A percentile compares a stretch with the other conserved stretches of the same genome.
Conservation (phyloP, 192 early-diverging fungal genomes). For the Ramicandelaber brevisporus region DNA sequence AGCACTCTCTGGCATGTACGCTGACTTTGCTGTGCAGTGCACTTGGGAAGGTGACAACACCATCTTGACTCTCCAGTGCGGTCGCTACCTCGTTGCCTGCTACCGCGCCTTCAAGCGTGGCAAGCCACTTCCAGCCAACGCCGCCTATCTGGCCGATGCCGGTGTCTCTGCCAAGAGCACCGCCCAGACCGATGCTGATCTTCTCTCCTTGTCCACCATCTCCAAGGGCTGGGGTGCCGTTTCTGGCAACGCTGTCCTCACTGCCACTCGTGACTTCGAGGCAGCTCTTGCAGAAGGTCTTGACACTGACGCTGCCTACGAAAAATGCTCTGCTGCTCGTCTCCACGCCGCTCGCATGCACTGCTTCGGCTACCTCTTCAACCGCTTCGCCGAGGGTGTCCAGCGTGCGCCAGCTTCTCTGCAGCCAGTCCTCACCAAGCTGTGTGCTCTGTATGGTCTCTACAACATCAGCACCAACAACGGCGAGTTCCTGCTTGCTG, state of each 20-base stretch:
- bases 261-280: constrained; percentile 59
- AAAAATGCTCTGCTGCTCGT: constrained; percentile 63
- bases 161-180: constrained; percentile 7
- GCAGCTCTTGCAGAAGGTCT: constrained; percentile 28
- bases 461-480: constrained; percentile 58
- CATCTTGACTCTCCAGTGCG: constrained; percentile 68
- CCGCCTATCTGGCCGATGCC: constrained; percentile 43
- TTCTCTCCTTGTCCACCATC: constrained; percentile 30
- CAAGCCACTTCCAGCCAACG: constrained; percentile 50
- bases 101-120: constrained; percentile 41
- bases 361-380: constrained; percentile 60
- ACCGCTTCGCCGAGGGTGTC: constrained; percentile 58
- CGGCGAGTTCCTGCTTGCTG: constrained; percentile 68
- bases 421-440: constrained; percentile 28
- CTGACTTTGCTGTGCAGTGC: constrained; percentile 75
- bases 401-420: constrained; percentile 30
- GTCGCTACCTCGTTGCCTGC: constrained; percentile 56
- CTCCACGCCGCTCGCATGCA: constrained; percentile 63
- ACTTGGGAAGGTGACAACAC: constrained; percentile 85
- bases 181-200: constrained; percentile 17
- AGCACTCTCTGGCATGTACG: constrained; percentile 58
- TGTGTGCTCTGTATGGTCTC: constrained; percentile 60
- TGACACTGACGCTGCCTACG: constrained; percentile 58
- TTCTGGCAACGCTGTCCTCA: constrained; percentile 54
- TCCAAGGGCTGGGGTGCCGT: constrained; percentile 59